Evolutionary conservation across 768 basidiomycete genomes (phyloP).

Genomic region (Pluteus cervinus): DNA sequence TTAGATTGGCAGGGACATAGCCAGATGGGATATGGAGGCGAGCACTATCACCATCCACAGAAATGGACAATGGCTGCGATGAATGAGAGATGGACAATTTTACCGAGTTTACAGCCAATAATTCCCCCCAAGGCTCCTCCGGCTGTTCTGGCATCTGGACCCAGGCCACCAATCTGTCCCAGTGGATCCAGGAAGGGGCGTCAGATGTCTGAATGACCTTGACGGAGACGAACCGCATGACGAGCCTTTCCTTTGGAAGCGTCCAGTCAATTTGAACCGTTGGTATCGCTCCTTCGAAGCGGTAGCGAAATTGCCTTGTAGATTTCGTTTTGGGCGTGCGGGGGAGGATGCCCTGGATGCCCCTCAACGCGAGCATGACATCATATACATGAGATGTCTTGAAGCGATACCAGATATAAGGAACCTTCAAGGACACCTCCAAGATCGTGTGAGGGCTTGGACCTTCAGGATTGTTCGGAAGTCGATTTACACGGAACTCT

Average conservation of each 20-base stretch:
- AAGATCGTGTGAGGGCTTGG: conserved; percentile 24
- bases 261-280: conserved; percentile 41
- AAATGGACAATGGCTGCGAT: conserved; percentile 36
- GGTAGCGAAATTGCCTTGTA: conserved; percentile 16
- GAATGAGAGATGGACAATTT: too few species aligned
- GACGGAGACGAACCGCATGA: conserved; percentile 38
- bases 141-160: conserved; percentile 47
- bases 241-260: conserved; percentile 43
- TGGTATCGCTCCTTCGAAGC: too few species aligned
- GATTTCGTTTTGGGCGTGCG: conserved; percentile 10
- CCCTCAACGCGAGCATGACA: conserved; percentile 43
- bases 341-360: conserved; percentile 16
- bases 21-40: conserved; percentile 77
- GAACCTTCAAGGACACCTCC: conserved; percentile 42
- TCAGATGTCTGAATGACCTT: conserved; percentile 16
- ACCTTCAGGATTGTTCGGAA: conserved; percentile 22
- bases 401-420: conserved; percentile 45
- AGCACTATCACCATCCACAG: conserved; percentile 54
- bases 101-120: too few species aligned
- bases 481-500: conserved; percentile 21
- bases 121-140: too few species aligned
- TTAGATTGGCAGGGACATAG: conserved; percentile 69
- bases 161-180: conserved; percentile 44
- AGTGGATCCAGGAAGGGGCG: conserved; percentile 25
- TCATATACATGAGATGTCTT: conserved; percentile 69